These are phyloP conservation scores for Nicotiana obtusifolia DNA, from an alignment of 257 asterid genomes.

Conservation along the genomic window DNA sequence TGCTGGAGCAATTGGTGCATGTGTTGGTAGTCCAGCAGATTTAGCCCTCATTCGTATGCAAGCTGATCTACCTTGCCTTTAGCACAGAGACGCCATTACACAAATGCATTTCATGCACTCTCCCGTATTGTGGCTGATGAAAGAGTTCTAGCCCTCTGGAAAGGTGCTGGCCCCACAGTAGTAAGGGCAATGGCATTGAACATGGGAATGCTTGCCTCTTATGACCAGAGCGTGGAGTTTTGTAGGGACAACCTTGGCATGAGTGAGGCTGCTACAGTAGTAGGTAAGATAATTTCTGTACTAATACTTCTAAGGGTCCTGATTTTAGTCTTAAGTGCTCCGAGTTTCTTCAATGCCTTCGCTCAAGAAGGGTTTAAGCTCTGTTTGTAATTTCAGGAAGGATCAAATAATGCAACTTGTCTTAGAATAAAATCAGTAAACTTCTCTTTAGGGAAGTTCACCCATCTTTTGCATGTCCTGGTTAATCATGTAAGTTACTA, in stretches of 20 bases:
- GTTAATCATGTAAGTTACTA: neutral
- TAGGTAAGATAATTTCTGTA: conserved; percentile 43
- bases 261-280: conserved; percentile 66
- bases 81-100: conserved; percentile 80
- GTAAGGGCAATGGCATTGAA: conserved; percentile 99
- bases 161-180: conserved; percentile 98
- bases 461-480: neutral
- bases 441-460: neutral
- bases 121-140: conserved; percentile 66
- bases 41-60: conserved; percentile 98
- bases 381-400: neutral
- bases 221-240: conserved; percentile 87
- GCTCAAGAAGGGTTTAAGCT: neutral
- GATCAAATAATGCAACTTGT: neutral
- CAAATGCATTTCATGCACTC: conserved; percentile 87
- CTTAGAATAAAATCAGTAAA: neutral
- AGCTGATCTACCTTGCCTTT: conserved; percentile 88
- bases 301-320: neutral
- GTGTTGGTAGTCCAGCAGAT: conserved; percentile 91
- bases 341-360: neutral
- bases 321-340: neutral
- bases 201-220: conserved; percentile 99
- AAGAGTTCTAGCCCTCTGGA: conserved; percentile 90
- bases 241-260: conserved; percentile 62
- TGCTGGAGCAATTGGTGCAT: conserved; percentile 97